Evolutionary conservation across 306 rosid species (phyloP).

Genomic region (Lathyrus oleraceus): DNA sequence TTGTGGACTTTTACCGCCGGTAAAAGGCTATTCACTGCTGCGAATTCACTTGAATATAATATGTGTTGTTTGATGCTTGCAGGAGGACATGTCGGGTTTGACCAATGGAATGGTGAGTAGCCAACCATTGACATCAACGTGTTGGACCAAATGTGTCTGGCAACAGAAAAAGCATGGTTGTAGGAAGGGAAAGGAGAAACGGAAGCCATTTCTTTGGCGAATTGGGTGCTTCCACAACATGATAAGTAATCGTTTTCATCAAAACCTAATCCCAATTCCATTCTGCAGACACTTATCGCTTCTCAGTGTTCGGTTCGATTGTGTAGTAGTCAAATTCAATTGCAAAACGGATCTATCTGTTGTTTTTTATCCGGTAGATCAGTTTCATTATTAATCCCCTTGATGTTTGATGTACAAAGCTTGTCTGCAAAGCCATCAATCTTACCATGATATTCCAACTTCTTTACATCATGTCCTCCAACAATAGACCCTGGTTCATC

Average conservation of each 20-base stretch:
- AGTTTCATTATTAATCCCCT: constrained; percentile 54
- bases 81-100: constrained; percentile 49
- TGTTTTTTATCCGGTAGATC: constrained; percentile 34
- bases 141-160: constrained; percentile 71
- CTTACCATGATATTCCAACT: constrained; percentile 71
- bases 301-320: too few species aligned
- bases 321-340: neutral
- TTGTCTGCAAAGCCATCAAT: constrained; percentile 67
- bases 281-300: constrained; percentile 3
- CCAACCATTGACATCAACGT: constrained; percentile 77
- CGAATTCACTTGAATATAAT: too few species aligned
- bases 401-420: constrained; percentile 59
- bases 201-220: constrained; percentile 63
- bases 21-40: too few species aligned
- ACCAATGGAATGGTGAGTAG: constrained; percentile 82
- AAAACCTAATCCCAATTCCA: constrained; percentile 43
- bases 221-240: constrained; percentile 81
- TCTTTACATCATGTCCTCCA: constrained; percentile 78
- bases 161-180: constrained; percentile 51
- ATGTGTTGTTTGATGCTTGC: too few species aligned
- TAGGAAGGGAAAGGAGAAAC: constrained; percentile 63
- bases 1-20: too few species aligned
- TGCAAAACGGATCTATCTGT: too few species aligned
- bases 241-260: constrained; percentile 65
- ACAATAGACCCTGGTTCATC: constrained; percentile 90